Base-by-base conservation (phyloP, 2,329 filamentous ascomycete species). In the Hymenoscyphus infarciens region DNA sequence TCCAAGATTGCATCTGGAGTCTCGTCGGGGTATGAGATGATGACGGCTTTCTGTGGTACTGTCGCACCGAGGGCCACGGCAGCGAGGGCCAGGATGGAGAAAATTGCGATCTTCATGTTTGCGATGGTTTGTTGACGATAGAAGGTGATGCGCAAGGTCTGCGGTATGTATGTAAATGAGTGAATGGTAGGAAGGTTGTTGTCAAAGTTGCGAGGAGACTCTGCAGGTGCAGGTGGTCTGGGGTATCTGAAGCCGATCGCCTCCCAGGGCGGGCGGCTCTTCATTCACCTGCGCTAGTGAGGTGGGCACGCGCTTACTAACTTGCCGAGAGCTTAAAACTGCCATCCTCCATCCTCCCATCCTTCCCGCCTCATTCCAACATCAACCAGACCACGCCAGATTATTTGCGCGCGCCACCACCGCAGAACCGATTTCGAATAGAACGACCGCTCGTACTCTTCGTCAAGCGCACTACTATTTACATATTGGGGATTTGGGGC, bases 11-110 rank as follows among this genome's bases (percentile, higher is more conserved):
- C 81, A 66, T 88, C 79, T 22, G 91, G 88, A 2, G 78, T 70
- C 87, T 85, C 81, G 59, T 87, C 79, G 27, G 89, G 86, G 73
- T 92, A 97, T 72, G 84, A 91, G 71, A 97, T 82, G 70, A 97
- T 87, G 67, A 96, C 86, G 39, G 86, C 84, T 76, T 91, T 91
- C 73, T 87, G 83, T 1, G 79, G 76, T 57, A 77, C 71, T 25
- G 68, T 60, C 66, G 80, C 79, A 62, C 88, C 88, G 70, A 90
- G 82, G 65, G 84, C 86, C 64, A 86, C 74, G 33, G 82, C 81
- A 66, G 85, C 80, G 59, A 89, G 78, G 63, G 86, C 75, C 65
- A 85, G 77, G 58, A 86, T 75, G 60, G 85, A 77, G 69, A 88
- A 71, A 64, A 83, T 73, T 16, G 80, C 74, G 70, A 87, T 77